A percentile compares a stretch with the other conserved stretches of the same genome.
phyloP scores from a whole-genome alignment of 345 rosid species.

The Citrus australasica region DNA sequence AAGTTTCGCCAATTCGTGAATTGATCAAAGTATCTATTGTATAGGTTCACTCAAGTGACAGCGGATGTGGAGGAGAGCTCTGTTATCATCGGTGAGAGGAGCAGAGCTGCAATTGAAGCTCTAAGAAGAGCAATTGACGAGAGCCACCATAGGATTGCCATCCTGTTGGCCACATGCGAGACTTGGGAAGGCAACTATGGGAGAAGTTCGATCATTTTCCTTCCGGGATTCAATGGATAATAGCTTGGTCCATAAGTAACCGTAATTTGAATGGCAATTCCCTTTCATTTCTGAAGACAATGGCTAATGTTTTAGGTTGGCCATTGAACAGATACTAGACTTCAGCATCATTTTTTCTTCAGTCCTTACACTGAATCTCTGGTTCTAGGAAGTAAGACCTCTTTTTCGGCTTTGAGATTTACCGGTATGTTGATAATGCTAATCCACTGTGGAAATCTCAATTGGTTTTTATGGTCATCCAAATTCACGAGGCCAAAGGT shows the following conservation, averaged over 20 bases:
- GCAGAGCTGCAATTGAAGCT: conserved; percentile 64
- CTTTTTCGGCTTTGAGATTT: conserved; percentile 39
- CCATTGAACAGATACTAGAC: conserved; percentile 46
- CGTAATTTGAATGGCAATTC: conserved; percentile 28
- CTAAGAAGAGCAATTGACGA: conserved; percentile 59
- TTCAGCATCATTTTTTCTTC: conserved; percentile 53
- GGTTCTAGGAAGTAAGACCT: conserved; percentile 61
- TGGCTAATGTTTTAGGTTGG: too few relatives aligned
- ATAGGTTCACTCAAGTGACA: conserved; percentile 71
- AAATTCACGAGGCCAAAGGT: conserved; percentile 1
- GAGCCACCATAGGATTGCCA: conserved; percentile 66
- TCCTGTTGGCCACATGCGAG: conserved; percentile 96
- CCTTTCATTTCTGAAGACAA: too few relatives aligned
- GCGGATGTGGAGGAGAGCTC: conserved; percentile 65
- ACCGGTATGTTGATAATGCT: conserved; percentile 27
- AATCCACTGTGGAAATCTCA: conserved; percentile 19
- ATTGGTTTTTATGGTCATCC: not conserved
- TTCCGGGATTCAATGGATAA: conserved; percentile 66
- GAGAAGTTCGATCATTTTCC: conserved; percentile 76
- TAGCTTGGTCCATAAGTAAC: conserved; percentile 87
- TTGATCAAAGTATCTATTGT: not conserved
- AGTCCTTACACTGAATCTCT: conserved; percentile 74
- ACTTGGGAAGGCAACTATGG: conserved; percentile 67
- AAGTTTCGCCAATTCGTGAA: not conserved
- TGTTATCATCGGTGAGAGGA: conserved; percentile 87